Evolutionary conservation across 768 basidiomycete genomes (phyloP).

Genomic region (Kwoniella pini): DNA sequence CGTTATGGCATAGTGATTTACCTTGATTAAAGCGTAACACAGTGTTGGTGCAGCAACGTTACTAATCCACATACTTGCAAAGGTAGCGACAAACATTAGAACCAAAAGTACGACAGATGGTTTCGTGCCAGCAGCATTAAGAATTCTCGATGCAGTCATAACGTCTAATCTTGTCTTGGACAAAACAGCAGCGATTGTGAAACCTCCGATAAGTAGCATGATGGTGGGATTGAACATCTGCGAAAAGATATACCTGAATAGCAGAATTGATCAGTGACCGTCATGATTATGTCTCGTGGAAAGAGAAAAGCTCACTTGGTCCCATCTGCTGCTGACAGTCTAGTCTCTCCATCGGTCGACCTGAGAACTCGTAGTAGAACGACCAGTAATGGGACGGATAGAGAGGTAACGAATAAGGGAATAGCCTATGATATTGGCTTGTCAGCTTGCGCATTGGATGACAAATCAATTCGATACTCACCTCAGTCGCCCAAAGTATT

Average conservation of each 20-base stretch:
- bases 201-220: conserved; percentile 96
- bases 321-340: conserved; percentile 67
- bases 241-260: conserved; percentile 87
- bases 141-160: conserved; percentile 82
- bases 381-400: conserved; percentile 80
- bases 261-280: not conserved
- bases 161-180: conserved; percentile 92
- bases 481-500: conserved; percentile 95
- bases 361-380: conserved; percentile 81
- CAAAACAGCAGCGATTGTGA: conserved; percentile 94
- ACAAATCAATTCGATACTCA: conserved; percentile 52
- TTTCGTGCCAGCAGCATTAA: conserved; percentile 83
- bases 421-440: conserved; percentile 66
- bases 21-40: conserved; percentile 92
- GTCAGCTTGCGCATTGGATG: not conserved
- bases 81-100: conserved; percentile 95
- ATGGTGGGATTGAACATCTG: conserved; percentile 97
- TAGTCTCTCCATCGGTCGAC: conserved; percentile 59
- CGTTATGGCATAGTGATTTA: conserved; percentile 59
- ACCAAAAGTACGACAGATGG: conserved; percentile 85
- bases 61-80: conserved; percentile 99
- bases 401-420: conserved; percentile 95
- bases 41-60: conserved; percentile 97
- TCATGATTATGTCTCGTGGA: no score
- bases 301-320: conserved; percentile 65